These are phyloP conservation scores for Malassezia dermatis DNA, from an alignment of 1,284 basidiomycete species.

Conservation along the genomic window DNA sequence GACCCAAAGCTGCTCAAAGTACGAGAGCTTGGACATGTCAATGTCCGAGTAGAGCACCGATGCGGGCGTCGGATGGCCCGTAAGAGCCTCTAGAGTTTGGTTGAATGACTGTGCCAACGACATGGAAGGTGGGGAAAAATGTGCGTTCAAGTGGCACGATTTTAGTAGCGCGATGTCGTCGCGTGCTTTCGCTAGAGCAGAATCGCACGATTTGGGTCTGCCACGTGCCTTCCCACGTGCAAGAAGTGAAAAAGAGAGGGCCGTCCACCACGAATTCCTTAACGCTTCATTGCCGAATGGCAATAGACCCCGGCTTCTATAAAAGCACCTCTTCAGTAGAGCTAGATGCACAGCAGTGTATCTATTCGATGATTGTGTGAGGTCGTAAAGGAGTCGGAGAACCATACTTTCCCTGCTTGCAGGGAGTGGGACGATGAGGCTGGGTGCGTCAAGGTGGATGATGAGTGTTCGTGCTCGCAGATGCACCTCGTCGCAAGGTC, in stretches of 20 bases:
- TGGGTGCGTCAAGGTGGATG: constrained; percentile 17
- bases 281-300: constrained; percentile 18
- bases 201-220: constrained; percentile 16
- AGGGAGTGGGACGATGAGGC: constrained; percentile 19
- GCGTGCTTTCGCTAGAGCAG: constrained; percentile 1
- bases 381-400: constrained; percentile 21
- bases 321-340: constrained; percentile 22
- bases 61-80: constrained; percentile 47
- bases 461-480: constrained; percentile 16
- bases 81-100: constrained; percentile 13
- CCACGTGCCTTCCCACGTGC: constrained; percentile 14
- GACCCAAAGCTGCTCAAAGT: constrained; percentile 48
- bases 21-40: constrained; percentile 30
- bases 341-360: neutral
- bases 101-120: neutral
- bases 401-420: constrained; percentile 13
- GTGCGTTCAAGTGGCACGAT: neutral
- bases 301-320: constrained; percentile 20
- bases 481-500: constrained; percentile 19
- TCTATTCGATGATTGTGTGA: constrained; percentile 19
- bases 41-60: constrained; percentile 37
- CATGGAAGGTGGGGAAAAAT: constrained; percentile 1
- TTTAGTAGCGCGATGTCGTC: neutral
- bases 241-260: neutral
- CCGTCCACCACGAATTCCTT: neutral